Conservation (phyloP, 768 basidiomycete genomes). For the Mycena rosella region DNA sequence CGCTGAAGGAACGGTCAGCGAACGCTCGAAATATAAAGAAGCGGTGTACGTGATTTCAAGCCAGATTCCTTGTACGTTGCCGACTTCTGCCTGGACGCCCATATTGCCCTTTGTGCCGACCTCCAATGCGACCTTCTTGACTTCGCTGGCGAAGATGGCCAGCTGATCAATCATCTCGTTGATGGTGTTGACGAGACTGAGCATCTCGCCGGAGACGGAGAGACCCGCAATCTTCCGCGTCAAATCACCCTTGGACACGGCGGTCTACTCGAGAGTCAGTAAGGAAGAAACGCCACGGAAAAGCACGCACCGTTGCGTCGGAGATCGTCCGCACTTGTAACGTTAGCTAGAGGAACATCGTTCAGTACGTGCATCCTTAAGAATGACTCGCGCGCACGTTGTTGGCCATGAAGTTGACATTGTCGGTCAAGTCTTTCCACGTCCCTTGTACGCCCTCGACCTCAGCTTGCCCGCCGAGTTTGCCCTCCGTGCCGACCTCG, state of each 20-base stretch:
- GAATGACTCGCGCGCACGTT: slow-evolving; percentile 67
- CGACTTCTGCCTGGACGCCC: slow-evolving; percentile 97
- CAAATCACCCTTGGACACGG: slow-evolving; percentile 94
- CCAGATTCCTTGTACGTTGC: slow-evolving; percentile 98
- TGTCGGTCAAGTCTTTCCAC: slow-evolving; percentile 97
- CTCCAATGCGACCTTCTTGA: slow-evolving; percentile 96
- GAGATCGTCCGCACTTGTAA: slow-evolving; percentile 95
- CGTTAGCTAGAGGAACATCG: slow-evolving; percentile 71
- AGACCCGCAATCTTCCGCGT: slow-evolving; percentile 95
- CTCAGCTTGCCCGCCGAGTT: slow-evolving; percentile 92
- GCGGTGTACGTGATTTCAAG: slow-evolving; percentile 93
- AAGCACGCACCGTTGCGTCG: slow-evolving; percentile 80
- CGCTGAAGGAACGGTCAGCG: slow-evolving; percentile 55
- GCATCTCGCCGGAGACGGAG: slow-evolving; percentile 94
- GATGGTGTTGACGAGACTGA: slow-evolving; percentile 97
- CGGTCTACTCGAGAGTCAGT: slow-evolving; percentile 58
- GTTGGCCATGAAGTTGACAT: slow-evolving; percentile 95
- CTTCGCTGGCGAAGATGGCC: slow-evolving; percentile 68
- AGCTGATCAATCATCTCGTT: slow-evolving; percentile 83
- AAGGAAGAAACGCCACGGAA: neutral
- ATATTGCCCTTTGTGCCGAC: slow-evolving; percentile 99
- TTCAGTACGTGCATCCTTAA: neutral
- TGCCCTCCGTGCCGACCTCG: slow-evolving; percentile 97
- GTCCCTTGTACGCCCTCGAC: slow-evolving; percentile 96
- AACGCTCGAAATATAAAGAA: slow-evolving; percentile 6